These are phyloP conservation scores for Lupinus albus DNA, from an alignment of 306 rosid species.

Conservation along the genomic window DNA sequence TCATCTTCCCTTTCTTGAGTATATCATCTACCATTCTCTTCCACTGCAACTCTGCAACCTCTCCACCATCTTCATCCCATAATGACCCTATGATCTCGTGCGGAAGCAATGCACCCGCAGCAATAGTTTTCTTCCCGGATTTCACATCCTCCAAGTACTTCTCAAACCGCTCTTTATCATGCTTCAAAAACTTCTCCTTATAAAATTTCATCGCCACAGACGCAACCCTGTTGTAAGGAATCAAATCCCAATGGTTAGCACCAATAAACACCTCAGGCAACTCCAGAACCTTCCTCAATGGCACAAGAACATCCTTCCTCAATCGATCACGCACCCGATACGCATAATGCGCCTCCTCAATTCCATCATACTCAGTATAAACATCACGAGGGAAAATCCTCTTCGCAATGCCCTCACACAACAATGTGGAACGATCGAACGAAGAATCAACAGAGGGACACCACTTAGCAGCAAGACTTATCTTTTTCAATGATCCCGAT, in stretches of 20 bases:
- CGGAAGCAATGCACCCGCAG: slow-evolving; percentile 71
- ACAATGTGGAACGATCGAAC: slow-evolving; percentile 42
- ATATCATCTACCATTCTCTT: slow-evolving; percentile 67
- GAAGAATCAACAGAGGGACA: not conserved
- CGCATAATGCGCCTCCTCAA: slow-evolving; percentile 72
- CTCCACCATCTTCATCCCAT: slow-evolving; percentile 38
- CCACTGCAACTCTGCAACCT: slow-evolving; percentile 77
- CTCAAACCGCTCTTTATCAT: slow-evolving; percentile 54
- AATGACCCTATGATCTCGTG: slow-evolving; percentile 55
- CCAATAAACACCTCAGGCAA: slow-evolving; percentile 76
- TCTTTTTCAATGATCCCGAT: not conserved
- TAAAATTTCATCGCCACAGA: slow-evolving; percentile 69
- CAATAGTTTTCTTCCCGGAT: slow-evolving; percentile 49
- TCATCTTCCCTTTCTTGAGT: slow-evolving; percentile 54
- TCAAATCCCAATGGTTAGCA: slow-evolving; percentile 53
- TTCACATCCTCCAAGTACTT: slow-evolving; percentile 54
- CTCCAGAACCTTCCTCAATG: slow-evolving; percentile 61
- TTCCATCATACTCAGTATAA: slow-evolving; percentile 53
- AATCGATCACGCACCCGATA: slow-evolving; percentile 69
- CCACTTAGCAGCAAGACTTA: not conserved
- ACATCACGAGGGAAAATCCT: slow-evolving; percentile 58
- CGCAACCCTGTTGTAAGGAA: slow-evolving; percentile 67
- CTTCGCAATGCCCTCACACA: slow-evolving; percentile 68
- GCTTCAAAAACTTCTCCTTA: slow-evolving; percentile 56
- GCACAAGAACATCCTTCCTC: slow-evolving; percentile 69